Percentiles rank a stretch among this genome's conserved stretches.
These are phyloP conservation scores for Tuber borchii DNA, from an alignment of 495 filamentous ascomycete species.

Conservation along the genomic window DNA sequence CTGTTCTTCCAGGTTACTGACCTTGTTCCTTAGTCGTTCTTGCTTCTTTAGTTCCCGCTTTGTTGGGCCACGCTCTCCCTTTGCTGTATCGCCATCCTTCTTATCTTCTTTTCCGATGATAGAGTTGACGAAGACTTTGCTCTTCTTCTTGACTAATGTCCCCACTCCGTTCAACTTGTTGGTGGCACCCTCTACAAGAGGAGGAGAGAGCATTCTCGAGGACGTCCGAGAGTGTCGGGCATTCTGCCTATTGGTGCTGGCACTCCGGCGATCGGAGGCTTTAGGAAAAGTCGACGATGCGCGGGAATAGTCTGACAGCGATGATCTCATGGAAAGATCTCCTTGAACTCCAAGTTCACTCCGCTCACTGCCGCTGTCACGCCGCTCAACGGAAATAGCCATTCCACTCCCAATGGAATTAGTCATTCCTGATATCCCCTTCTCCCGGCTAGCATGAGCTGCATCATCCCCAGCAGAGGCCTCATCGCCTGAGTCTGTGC, in stretches of 20 bases:
- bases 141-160: slow-evolving; percentile 31
- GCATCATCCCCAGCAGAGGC: slow-evolving; percentile 16
- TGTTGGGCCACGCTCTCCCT: slow-evolving; percentile 12
- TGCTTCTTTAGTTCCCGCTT: slow-evolving; percentile 33
- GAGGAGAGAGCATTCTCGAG: slow-evolving; percentile 17
- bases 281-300: slow-evolving; percentile 11
- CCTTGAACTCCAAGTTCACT: slow-evolving; percentile 1
- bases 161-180: slow-evolving; percentile 30
- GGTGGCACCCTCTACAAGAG: slow-evolving; percentile 2
- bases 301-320: slow-evolving; percentile 8
- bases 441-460: slow-evolving; percentile 8
- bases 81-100: slow-evolving; percentile 4
- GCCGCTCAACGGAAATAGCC: slow-evolving; percentile 15
- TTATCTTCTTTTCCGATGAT: slow-evolving; percentile 22
- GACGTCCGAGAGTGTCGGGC: neutral
- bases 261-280: slow-evolving; percentile 25
- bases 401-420: slow-evolving; percentile 14
- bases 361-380: slow-evolving; percentile 11
- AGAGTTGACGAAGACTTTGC: slow-evolving; percentile 25
- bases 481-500: slow-evolving; percentile 29
- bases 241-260: neutral
- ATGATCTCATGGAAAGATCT: slow-evolving; percentile 18
- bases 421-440: slow-evolving; percentile 13
- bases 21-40: slow-evolving; percentile 38
- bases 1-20: slow-evolving; percentile 38